Evolutionary conservation across 257 asterid species (phyloP).

Genomic region (Forsythia suspensa): DNA sequence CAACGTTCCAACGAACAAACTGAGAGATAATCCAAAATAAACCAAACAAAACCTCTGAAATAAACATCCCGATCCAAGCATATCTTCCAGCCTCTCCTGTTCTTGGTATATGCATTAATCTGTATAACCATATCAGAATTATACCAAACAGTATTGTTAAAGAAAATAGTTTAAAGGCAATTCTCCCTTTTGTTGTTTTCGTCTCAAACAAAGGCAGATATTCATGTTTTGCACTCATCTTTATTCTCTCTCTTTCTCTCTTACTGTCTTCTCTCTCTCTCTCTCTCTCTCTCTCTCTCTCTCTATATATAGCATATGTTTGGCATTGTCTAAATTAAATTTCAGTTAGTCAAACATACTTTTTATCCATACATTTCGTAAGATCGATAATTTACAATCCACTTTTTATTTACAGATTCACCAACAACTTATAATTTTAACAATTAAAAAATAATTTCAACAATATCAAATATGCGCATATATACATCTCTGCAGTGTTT

Average conservation of each 20-base stretch:
- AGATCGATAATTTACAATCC: too few species aligned
- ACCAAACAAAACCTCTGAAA: slow-evolving; percentile 50
- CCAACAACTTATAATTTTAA: too few species aligned
- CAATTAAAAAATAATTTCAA: too few species aligned
- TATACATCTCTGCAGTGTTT: too few species aligned
- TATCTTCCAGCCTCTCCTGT: slow-evolving; percentile 31
- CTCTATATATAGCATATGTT: too few species aligned
- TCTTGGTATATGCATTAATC: slow-evolving; percentile 46
- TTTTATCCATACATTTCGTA: too few species aligned
- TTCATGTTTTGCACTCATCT: neutral
- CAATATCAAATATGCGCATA: too few species aligned
- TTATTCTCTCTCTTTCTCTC: neutral
- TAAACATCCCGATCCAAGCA: slow-evolving; percentile 57
- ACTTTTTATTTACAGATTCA: too few species aligned
- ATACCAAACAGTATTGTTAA: slow-evolving; percentile 37
- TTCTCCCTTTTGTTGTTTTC: slow-evolving; percentile 35
- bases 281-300: neutral
- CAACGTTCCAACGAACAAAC: slow-evolving; percentile 54
- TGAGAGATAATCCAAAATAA: slow-evolving; percentile 72
- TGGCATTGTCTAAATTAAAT: too few species aligned
- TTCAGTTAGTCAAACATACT: too few species aligned
- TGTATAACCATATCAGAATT: slow-evolving; percentile 38
- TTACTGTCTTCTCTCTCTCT: neutral
- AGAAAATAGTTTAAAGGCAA: slow-evolving; percentile 28
- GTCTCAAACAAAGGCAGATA: slow-evolving; percentile 52